Percentiles rank a stretch among this genome's conserved stretches.
These are phyloP conservation scores for Tephrocybe sp. DNA, from an alignment of 768 basidiomycete species.

Conservation along the genomic window DNA sequence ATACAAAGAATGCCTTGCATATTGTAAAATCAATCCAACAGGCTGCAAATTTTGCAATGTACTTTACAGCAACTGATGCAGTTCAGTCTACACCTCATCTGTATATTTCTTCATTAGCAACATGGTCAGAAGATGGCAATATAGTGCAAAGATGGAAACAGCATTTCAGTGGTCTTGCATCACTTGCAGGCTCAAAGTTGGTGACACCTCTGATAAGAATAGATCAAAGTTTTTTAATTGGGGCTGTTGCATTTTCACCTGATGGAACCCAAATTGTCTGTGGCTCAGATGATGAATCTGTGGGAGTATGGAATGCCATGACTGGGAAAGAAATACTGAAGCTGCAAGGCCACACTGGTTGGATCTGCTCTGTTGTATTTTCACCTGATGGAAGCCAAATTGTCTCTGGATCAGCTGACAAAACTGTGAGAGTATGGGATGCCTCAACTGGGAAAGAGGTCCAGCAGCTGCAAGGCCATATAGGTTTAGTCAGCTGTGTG, in stretches of 20 bases:
- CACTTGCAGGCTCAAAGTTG: neutral
- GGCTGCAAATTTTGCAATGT: too few relatives aligned
- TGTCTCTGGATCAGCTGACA: too few relatives aligned
- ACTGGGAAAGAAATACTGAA: neutral
- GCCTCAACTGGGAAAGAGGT: neutral
- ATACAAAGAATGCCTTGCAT: neutral
- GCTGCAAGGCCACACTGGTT: neutral
- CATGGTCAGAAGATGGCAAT: conserved; percentile 11
- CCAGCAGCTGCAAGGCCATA: neutral
- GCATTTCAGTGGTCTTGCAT: neutral
- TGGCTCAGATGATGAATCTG: neutral
- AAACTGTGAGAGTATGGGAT: neutral
- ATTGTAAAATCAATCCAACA: neutral
- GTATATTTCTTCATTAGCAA: conserved; percentile 22
- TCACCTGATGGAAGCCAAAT: neutral
- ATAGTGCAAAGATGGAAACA: neutral
- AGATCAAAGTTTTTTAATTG: too few relatives aligned
- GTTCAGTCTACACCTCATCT: conserved; percentile 8
- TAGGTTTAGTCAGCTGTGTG: too few relatives aligned
- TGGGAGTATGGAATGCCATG: neutral
- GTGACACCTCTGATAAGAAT: neutral
- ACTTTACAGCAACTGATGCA: too few relatives aligned
- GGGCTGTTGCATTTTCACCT: neutral
- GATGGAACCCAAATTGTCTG: neutral
- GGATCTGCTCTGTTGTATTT: neutral